Base-by-base conservation (phyloP, 345 rosid genomes). In the Sisymbrium altissimum region DNA sequence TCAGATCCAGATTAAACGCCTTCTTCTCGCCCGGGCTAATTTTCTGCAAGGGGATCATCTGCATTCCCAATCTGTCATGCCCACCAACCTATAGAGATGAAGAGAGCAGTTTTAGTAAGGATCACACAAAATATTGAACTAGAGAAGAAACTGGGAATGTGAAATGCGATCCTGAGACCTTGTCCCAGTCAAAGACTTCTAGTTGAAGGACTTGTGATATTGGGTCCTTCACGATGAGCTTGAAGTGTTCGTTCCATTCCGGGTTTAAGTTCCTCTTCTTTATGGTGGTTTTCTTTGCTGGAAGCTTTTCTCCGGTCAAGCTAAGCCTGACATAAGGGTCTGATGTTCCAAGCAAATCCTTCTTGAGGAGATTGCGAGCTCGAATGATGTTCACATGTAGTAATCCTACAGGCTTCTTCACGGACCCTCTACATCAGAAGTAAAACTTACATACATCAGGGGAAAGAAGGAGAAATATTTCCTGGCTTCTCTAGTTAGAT, bases 141-240 rank as follows among this genome's bases (percentile, higher is more conserved):
- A n/a, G 50, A 44, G 38, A 48, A 55, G 41, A 55, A 68, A 29
- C 57, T 8, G 23, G 52, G 21, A 29, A 45, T 25, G 17, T 44
- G 60, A 61, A 13, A 55, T 46, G 50, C 38, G 53, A 66, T 59
- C 33, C 43, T 5, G 5, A 62, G 66, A 89, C 96, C 93, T 89
- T 87, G 84, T 89, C 93, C 96, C 96, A 89, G 65, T 89, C 96
- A 39, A 79, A 86, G 73, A 89, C 93, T 82, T 86, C 82, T 23
- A 89, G 38, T 36, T 86, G 84, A 62, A 89, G 92, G 56, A 73
- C 85, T 85, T 89, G 96, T 68, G 87, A 59, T 11, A 38, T 36
- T 23, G 89, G 90, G 17, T 89, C 92, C 79, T 83, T 87, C 18
- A 89, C 90, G 5, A 84, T 23, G 48, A 89, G 86, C 81, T 87